Percentiles rank a stretch among this genome's conserved stretches.
These are phyloP conservation scores for Allium fistulosum DNA, from an alignment of 106 monocot genomes.

Conservation along the genomic window DNA sequence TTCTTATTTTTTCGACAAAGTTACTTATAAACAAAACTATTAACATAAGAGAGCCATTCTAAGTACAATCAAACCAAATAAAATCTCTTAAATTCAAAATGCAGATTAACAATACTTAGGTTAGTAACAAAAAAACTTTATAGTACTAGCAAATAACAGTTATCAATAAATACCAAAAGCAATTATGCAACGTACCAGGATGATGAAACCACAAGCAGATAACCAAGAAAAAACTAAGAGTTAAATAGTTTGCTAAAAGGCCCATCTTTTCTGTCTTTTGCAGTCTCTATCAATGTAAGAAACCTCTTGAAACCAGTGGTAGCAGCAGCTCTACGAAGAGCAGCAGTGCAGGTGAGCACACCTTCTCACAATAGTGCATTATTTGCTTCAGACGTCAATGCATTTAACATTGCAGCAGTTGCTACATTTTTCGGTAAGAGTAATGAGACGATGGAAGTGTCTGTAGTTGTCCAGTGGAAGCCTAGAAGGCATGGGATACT, in stretches of 20 bases:
- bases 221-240: constrained; percentile 6
- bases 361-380: constrained; percentile 65
- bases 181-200: too few relatives aligned
- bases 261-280: constrained; percentile 91
- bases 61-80: too few relatives aligned
- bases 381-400: constrained; percentile 6
- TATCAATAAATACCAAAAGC: too few relatives aligned
- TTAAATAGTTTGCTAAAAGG: constrained; percentile 93
- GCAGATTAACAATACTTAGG: too few relatives aligned
- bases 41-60: too few relatives aligned
- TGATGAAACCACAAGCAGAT: too few relatives aligned
- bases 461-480: background rate
- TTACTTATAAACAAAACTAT: too few relatives aligned
- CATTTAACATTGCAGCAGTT: constrained; percentile 3
- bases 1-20: too few relatives aligned
- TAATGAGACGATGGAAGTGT: constrained; percentile 6
- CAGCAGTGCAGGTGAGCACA: constrained; percentile 91
- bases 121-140: too few relatives aligned
- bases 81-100: too few relatives aligned
- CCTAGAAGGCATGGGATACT: constrained; percentile 4
- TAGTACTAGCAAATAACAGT: too few relatives aligned
- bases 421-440: constrained; percentile 11
- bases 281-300: constrained; percentile 91
- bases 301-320: constrained; percentile 98
- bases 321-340: constrained; percentile 97